A percentile compares a stretch with the other conserved stretches of the same genome.
phyloP scores from a whole-genome alignment of 768 basidiomycete genomes.

The Crepidotus variabilis region DNA sequence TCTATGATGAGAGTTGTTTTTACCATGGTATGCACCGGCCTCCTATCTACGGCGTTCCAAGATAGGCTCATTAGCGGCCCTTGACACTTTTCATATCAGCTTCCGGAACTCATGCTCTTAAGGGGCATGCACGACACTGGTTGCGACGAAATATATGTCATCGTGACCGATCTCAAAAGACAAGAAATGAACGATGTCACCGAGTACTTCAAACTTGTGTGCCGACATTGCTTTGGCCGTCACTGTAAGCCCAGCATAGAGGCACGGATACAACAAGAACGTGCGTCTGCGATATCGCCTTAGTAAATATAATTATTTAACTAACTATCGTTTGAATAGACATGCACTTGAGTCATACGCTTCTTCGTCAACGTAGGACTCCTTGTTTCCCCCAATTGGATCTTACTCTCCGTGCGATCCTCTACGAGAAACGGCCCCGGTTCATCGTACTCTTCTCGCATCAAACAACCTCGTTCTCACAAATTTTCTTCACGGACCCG shows the following conservation, averaged over 20 bases:
- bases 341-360: constrained; percentile 64
- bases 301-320: constrained; percentile 2
- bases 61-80: neutral
- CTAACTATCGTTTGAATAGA: constrained; percentile 26
- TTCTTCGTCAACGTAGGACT: constrained; percentile 65
- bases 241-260: constrained; percentile 65
- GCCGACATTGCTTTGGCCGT: constrained; percentile 59
- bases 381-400: constrained; percentile 84
- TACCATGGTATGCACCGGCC: constrained; percentile 55
- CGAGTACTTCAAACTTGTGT: constrained; percentile 75
- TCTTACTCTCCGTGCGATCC: constrained; percentile 69
- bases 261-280: constrained; percentile 65
- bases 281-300: constrained; percentile 35
- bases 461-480: constrained; percentile 77
- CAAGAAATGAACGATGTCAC: constrained; percentile 81
- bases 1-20: constrained; percentile 81
- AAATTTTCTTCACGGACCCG: constrained; percentile 74
- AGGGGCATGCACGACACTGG: constrained; percentile 79
- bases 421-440: constrained; percentile 72
- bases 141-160: constrained; percentile 75
- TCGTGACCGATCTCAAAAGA: constrained; percentile 75
- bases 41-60: constrained; percentile 1
- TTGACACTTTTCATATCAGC: constrained; percentile 32
- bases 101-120: constrained; percentile 76
- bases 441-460: constrained; percentile 79